phyloP scores from a whole-genome alignment of 805 yeast genomes.

The Starmerella vitae region DNA sequence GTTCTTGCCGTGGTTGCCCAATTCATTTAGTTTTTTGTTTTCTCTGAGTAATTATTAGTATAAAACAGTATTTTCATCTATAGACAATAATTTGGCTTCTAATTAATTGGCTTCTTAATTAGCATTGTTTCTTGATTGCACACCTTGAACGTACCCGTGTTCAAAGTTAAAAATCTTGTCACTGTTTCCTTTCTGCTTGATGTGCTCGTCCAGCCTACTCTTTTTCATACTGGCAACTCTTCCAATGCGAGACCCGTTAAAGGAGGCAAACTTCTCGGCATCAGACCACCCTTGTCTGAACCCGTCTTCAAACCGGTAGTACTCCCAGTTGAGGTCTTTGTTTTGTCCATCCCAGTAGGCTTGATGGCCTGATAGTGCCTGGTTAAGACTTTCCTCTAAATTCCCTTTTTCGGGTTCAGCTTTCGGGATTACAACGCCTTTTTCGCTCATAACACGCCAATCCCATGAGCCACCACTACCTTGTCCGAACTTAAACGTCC shows the following conservation, averaged over 20 bases:
- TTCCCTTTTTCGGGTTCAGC: conserved; percentile 9
- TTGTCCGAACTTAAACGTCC: conserved; percentile 77
- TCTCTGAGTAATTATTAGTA: no score
- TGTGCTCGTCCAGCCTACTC: conserved; percentile 52
- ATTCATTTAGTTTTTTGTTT: neutral
- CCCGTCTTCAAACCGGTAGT: conserved; percentile 70
- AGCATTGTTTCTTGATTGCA: conserved; percentile 25
- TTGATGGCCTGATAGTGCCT: conserved; percentile 36
- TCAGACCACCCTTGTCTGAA: conserved; percentile 66
- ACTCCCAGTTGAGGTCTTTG: conserved; percentile 53
- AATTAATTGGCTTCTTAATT: neutral
- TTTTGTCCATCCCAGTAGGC: conserved; percentile 56
- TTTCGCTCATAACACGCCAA: conserved; percentile 47
- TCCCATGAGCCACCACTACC: conserved; percentile 99
- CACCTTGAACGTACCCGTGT: conserved; percentile 64
- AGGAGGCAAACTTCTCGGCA: conserved; percentile 49
- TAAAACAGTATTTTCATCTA: no score
- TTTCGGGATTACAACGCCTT: conserved; percentile 11
- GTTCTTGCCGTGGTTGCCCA: conserved; percentile 1
- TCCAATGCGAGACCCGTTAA: conserved; percentile 62
- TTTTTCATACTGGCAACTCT: conserved; percentile 54
- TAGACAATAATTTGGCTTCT: neutral
- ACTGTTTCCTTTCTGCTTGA: conserved; percentile 40
- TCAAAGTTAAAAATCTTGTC: conserved; percentile 75
- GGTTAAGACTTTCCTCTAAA: conserved; percentile 25